A percentile compares a stretch with the other conserved stretches of the same genome.
Conservation (phyloP, 331 rosid species). For the Quercus lobata region DNA sequence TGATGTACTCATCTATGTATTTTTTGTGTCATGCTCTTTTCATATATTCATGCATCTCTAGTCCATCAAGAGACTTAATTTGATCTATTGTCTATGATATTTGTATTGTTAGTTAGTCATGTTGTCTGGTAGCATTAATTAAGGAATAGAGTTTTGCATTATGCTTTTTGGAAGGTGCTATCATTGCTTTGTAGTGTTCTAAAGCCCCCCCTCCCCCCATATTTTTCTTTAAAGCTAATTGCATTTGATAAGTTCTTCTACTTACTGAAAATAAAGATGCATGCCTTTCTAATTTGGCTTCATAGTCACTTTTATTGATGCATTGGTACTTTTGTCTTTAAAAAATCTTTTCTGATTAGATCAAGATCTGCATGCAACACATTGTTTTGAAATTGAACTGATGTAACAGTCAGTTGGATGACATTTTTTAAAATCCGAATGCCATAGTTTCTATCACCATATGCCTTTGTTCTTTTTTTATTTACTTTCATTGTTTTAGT, state of each 20-base stretch:
- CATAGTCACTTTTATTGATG: background rate
- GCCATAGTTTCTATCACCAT: background rate
- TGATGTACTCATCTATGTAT: background rate
- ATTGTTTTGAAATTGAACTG: background rate
- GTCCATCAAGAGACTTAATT: background rate
- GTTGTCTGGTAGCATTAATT: background rate
- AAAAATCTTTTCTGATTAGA: background rate
- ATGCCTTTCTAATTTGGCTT: background rate
- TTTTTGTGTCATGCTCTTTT: background rate
- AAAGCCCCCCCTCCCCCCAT: background rate
- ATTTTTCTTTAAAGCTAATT: background rate
- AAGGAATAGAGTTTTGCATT: background rate
- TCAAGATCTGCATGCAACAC: background rate
- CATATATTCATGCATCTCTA: background rate
- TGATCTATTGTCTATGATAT: background rate
- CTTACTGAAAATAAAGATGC: background rate
- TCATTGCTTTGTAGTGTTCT: background rate
- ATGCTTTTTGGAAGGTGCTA: background rate
- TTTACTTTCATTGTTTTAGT: background rate
- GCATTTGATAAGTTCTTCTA: background rate
- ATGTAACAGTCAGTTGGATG: background rate
- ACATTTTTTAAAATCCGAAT: background rate
- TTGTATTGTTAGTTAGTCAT: background rate
- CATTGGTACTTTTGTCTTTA: too few relatives aligned
- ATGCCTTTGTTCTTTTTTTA: background rate